phyloP scores from a whole-genome alignment of 2,329 filamentous ascomycete species.

The Tolypocladium tundrense region DNA sequence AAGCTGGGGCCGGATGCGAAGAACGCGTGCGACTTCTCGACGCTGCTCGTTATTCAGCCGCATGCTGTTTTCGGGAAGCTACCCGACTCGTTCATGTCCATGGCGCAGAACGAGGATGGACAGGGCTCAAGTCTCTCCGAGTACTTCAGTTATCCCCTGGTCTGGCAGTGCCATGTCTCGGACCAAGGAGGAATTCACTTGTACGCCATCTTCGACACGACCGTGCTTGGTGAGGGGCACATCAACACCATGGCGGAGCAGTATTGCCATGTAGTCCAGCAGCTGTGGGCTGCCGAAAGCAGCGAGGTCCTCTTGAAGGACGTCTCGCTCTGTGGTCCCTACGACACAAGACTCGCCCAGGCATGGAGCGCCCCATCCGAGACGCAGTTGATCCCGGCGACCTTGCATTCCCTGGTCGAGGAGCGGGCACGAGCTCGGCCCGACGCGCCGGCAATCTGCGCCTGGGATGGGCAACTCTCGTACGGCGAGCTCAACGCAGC shows the following conservation, averaged over 20 bases:
- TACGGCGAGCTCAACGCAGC: conserved; percentile 26
- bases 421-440: conserved; percentile 22
- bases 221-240: background rate
- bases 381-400: background rate
- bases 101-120: background rate
- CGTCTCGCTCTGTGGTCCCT: background rate
- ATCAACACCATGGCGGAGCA: background rate
- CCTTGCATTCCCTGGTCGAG: background rate
- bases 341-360: background rate
- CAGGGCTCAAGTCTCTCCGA: background rate
- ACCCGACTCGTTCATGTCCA: background rate
- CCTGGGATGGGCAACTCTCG: conserved; percentile 32
- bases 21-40: background rate
- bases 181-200: background rate
- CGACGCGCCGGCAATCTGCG: conserved; percentile 24
- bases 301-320: no score
- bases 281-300: background rate
- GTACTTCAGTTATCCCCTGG: background rate
- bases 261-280: background rate
- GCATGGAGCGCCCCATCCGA: background rate
- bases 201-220: background rate
- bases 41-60: background rate
- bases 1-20: background rate
- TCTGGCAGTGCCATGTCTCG: background rate
- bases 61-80: background rate